These are phyloP conservation scores for Podila epigama DNA, from an alignment of 192 early-diverging fungal genomes.

Conservation along the genomic window DNA sequence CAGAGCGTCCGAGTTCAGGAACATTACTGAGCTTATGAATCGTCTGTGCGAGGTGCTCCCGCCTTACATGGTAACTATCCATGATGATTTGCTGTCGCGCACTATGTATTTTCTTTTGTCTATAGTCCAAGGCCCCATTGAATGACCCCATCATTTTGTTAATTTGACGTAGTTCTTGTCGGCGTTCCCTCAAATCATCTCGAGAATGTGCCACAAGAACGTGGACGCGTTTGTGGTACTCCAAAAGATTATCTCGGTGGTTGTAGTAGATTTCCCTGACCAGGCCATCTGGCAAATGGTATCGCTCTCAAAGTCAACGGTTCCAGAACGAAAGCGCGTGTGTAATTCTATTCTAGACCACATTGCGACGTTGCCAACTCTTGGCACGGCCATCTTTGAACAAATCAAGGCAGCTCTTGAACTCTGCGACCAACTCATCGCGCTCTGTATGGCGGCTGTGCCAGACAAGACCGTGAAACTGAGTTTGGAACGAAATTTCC, in stretches of 20 bases:
- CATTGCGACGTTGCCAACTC: conserved; percentile 46
- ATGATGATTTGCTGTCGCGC: no score
- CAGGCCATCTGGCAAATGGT: conserved; percentile 91
- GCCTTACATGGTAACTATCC: not conserved
- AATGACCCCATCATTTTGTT: not conserved
- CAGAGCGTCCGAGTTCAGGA: no score
- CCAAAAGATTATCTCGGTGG: conserved; percentile 72
- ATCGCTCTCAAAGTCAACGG: conserved; percentile 73
- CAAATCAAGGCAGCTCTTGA: conserved; percentile 80
- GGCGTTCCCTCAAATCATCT: conserved; percentile 87
- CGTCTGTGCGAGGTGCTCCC: conserved; percentile 49
- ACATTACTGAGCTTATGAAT: conserved; percentile 58
- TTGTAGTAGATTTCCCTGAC: conserved; percentile 78
- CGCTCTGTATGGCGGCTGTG: conserved; percentile 31
- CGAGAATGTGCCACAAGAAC: conserved; percentile 82
- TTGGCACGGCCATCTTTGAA: conserved; percentile 53
- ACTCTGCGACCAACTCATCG: conserved; percentile 75
- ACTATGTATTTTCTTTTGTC: no score
- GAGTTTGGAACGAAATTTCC: conserved; percentile 71
- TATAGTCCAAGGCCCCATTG: no score
- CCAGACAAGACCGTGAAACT: conserved; percentile 65
- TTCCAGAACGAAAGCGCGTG: conserved; percentile 64
- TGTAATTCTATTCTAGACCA: conserved; percentile 73
- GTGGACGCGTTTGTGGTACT: conserved; percentile 68
- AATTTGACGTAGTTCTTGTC: conserved; percentile 66